Percentiles rank a stretch among this genome's conserved stretches.
Conservation (phyloP, 2,329 filamentous ascomycete genomes). For the Xylaria sp. region DNA sequence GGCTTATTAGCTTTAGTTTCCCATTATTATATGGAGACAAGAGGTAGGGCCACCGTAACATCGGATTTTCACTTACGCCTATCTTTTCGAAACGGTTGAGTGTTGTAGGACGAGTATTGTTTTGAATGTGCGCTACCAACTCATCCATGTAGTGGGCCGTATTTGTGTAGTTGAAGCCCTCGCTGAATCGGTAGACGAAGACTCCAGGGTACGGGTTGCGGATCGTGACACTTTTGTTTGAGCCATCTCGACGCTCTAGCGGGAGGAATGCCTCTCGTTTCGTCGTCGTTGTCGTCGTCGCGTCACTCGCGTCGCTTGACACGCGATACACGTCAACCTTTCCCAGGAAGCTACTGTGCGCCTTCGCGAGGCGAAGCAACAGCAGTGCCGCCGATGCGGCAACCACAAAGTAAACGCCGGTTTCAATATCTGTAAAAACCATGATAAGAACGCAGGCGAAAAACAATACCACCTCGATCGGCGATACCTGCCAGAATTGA, state of each 20-base stretch:
- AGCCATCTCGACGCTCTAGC: slow-evolving; percentile 60
- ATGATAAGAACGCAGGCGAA: slow-evolving; percentile 86
- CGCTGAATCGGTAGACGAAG: slow-evolving; percentile 65
- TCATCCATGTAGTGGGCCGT: slow-evolving; percentile 62
- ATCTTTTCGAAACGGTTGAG: slow-evolving; percentile 57
- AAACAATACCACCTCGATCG: slow-evolving; percentile 85
- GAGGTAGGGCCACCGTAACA: background rate
- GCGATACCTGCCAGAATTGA: slow-evolving; percentile 88
- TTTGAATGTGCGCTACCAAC: slow-evolving; percentile 58
- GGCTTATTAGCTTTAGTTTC: background rate
- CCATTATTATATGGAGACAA: no score
- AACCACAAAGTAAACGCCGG: slow-evolving; percentile 86
- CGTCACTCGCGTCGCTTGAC: slow-evolving; percentile 25
- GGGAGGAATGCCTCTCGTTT: slow-evolving; percentile 58
- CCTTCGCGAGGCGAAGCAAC: slow-evolving; percentile 81
- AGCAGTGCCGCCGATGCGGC: slow-evolving; percentile 74
- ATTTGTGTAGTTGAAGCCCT: slow-evolving; percentile 68
- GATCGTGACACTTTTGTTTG: slow-evolving; percentile 59
- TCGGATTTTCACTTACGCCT: slow-evolving; percentile 52
- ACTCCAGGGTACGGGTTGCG: slow-evolving; percentile 63
- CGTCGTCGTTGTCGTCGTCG: slow-evolving; percentile 32
- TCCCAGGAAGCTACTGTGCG: slow-evolving; percentile 81
- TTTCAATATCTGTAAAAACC: slow-evolving; percentile 82
- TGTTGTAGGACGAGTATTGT: slow-evolving; percentile 58
- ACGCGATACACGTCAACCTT: slow-evolving; percentile 74